These are phyloP conservation scores for Rhizoctonia solani DNA, from an alignment of 1,284 basidiomycete species.

Conservation along the genomic window DNA sequence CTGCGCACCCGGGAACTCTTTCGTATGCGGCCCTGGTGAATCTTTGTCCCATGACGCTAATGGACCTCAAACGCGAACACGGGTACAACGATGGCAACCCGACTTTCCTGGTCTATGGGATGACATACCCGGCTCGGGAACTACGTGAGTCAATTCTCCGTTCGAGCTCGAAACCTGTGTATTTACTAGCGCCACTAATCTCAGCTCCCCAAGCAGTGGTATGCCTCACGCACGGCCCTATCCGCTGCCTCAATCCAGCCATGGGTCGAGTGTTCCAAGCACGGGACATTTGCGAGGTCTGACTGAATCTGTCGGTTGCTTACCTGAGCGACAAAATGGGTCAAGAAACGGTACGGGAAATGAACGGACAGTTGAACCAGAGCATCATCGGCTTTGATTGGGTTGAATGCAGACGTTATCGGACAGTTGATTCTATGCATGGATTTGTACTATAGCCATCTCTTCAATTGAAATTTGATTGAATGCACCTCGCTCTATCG, in stretches of 20 bases:
- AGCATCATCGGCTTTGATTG: too few relatives aligned
- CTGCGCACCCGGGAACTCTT: neutral
- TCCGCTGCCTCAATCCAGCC: neutral
- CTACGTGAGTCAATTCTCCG: neutral
- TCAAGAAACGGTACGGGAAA: neutral
- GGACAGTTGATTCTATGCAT: too few relatives aligned
- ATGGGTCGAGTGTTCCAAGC: too few relatives aligned
- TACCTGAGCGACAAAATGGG: slow-evolving; percentile 17
- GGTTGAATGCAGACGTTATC: too few relatives aligned
- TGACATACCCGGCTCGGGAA: neutral
- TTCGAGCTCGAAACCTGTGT: neutral
- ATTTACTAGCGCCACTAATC: neutral
- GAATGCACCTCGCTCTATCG: too few relatives aligned
- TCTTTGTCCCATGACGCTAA: neutral
- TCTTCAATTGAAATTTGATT: too few relatives aligned
- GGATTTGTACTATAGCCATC: too few relatives aligned
- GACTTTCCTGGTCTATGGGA: neutral
- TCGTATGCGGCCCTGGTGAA: neutral
- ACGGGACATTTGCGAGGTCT: slow-evolving; percentile 12
- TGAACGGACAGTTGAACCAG: too few relatives aligned
- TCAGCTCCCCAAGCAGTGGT: neutral
- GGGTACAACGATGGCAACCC: neutral
- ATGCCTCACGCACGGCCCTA: neutral
- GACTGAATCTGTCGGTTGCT: slow-evolving; percentile 10
- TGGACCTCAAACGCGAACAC: neutral